phyloP scores from a whole-genome alignment of 2,329 filamentous ascomycete species.

The Colletotrichum musae region DNA sequence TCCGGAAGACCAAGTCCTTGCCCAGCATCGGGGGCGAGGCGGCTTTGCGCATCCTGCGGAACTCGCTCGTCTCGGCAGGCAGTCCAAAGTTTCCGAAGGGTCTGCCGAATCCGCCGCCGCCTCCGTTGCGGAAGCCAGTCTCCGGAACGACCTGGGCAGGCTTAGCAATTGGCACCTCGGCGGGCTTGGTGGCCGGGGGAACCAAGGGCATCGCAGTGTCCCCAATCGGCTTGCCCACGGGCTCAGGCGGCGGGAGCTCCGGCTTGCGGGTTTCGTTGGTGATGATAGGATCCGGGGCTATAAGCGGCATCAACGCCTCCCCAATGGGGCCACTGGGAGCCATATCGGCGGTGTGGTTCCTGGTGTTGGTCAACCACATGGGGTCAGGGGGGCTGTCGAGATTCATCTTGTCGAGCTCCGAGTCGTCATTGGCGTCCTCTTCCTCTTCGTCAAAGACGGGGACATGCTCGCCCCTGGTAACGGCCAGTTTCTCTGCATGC shows the following conservation, averaged over 20 bases:
- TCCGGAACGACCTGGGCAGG: slow-evolving; percentile 56
- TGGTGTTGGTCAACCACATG: slow-evolving; percentile 58
- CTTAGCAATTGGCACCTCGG: slow-evolving; percentile 43
- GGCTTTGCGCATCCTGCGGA: slow-evolving; percentile 64
- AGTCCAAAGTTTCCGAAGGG: slow-evolving; percentile 58
- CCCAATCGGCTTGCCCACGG: slow-evolving; percentile 22
- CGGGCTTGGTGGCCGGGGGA: slow-evolving; percentile 19
- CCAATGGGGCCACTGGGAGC: slow-evolving; percentile 37
- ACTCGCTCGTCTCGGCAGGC: slow-evolving; percentile 53
- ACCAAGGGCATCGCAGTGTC: slow-evolving; percentile 33
- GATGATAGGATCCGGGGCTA: slow-evolving; percentile 18
- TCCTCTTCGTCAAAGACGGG: slow-evolving; percentile 45
- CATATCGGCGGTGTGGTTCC: slow-evolving; percentile 40
- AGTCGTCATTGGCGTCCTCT: slow-evolving; percentile 48
- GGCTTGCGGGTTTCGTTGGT: slow-evolving; percentile 22
- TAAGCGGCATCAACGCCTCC: slow-evolving; percentile 40
- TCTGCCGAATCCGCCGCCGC: slow-evolving; percentile 55
- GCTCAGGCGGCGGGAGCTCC: slow-evolving; percentile 28
- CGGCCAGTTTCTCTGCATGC: slow-evolving; percentile 77
- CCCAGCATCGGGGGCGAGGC: slow-evolving; percentile 91
- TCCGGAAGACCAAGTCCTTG: slow-evolving; percentile 82
- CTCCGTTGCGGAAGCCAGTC: slow-evolving; percentile 56
- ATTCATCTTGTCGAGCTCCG: slow-evolving; percentile 61
- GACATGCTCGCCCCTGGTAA: slow-evolving; percentile 53
- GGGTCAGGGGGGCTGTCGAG: slow-evolving; percentile 56